Base-by-base conservation (phyloP, 805 yeast species). In the Saccharomycopsis fodiens region DNA sequence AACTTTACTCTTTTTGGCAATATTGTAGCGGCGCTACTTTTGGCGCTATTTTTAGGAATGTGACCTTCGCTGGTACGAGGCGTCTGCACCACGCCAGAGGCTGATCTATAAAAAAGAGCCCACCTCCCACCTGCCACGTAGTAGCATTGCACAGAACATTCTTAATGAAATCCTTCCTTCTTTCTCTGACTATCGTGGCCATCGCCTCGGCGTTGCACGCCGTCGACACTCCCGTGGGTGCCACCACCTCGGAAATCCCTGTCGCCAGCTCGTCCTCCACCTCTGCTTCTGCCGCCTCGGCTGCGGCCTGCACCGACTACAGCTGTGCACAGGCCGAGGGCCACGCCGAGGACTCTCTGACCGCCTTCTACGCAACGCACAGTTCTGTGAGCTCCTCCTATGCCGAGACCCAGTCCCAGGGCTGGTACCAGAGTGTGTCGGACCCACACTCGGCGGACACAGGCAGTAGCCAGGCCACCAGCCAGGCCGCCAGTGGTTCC, bases 151-250 rank as follows among this genome's bases (percentile, higher is more conserved):
- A n/a, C n/a, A n/a, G n/a, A n/a, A n/a, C n/a, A n/a, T n/a, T n/a
- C n/a, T n/a, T n/a, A n/a, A 25, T 25, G 29, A 25, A 25, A 25
- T 25, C 10, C 10, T 6, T 25, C 10, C 20, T 32, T 32, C 19
- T 32, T 32, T 10, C 7, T 10, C 7, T 10, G 5, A n/a, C 20
- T 32, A 6, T 32, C 8, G 6, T 20, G 5, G 4, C n/a, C 20
- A 19, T 27, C 20, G 44, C 42, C 25, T 29, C 22, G 3, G 46
- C 46, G 6, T 16, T 16, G 23, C 46, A 43, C 20, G 46, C 46
- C 3, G 46, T 43, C 15, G 46, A 43, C 41, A 43, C 42, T 21
- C 46, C 46, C 27, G 46, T 37, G 25, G 46, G 32, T 16, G 42
- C 41, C 3, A 43, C 46, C n/a, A 38, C 42, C 12, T 27, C 32